phyloP scores from a whole-genome alignment of 352 stramenopile species.

The Sclerospora graminicola region DNA sequence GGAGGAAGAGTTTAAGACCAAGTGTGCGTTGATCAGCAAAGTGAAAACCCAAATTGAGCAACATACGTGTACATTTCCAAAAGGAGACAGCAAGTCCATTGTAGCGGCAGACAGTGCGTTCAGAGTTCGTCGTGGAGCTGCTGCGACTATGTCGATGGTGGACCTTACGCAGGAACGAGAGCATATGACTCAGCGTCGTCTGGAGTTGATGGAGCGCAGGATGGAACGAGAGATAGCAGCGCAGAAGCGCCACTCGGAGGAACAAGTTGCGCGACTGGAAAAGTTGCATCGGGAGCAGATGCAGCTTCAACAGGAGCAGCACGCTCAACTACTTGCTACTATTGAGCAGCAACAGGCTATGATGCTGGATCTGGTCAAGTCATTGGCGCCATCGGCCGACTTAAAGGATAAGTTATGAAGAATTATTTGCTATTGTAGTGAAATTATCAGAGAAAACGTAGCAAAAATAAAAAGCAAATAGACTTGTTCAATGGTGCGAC shows the following conservation, averaged over 20 bases:
- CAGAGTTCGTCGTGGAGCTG: too few species aligned
- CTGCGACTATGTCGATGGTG: too few species aligned
- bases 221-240: conserved; percentile 24
- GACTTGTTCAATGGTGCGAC: too few species aligned
- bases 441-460: too few species aligned
- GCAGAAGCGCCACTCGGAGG: conserved; percentile 14
- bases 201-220: conserved; percentile 21
- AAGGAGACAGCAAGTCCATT: too few species aligned
- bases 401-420: neutral
- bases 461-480: too few species aligned
- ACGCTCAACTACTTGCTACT: conserved; percentile 20
- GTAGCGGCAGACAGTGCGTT: too few species aligned
- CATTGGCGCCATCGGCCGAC: conserved; percentile 10
- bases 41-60: too few species aligned
- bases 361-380: conserved; percentile 31
- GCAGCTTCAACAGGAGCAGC: conserved; percentile 18
- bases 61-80: too few species aligned
- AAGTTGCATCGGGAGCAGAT: conserved; percentile 17
- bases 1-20: too few species aligned
- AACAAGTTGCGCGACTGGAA: conserved; percentile 19
- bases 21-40: too few species aligned
- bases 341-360: conserved; percentile 31
- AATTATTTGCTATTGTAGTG: neutral
- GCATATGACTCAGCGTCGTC: conserved; percentile 13
- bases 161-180: conserved; percentile 4